Evolutionary conservation across 305 asterid species (phyloP), one percentile per base, ranked within the genome.

Genomic region (Ajuga reptans): DNA sequence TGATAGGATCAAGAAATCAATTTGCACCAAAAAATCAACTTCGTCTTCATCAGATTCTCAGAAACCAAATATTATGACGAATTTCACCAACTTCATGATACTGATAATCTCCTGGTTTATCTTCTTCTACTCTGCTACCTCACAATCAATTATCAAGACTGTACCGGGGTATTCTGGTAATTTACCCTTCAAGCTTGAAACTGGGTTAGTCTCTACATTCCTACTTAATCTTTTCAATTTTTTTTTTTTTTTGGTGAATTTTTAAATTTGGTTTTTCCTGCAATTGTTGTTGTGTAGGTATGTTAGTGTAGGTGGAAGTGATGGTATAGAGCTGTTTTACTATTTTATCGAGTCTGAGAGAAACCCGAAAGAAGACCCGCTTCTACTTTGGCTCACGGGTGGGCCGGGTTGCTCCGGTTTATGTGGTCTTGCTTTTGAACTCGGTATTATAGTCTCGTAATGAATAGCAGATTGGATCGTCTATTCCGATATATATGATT

Each of bases 381-480:
- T 75, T 37, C 8, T 69, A 1, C 42, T 75, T 53, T 69, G 79
- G 79, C 58, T 53, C 33, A 49, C 79, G 0, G 75, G 79, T 0
- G 79, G 72, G 8, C 75, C 75, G 33, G 75, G 75, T 75, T 75
- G 79, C 56, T 52, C 75, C 3, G 71, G 71, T 7, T 27, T 75
- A 2, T 31, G 33, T 0, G 66, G 59, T 2, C 10, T 75, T 3
- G 16, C 49, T 21, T 62, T 51, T 3, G 55, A 64, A 9, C 7
- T 51, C n/a, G 75, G 79, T 75, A 68, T n/a, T 56, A 7, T 0
- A 1, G 2, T 21, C 27, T 21, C 27, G 1, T 21, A 21, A 0
- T 21, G 27, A 21, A 2, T 21, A 21, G 1, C 27, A 2, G 27
- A 21, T 21, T 21, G 27, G 27, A 0, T 21, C 27, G 27, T 21